Percentiles rank a stretch among this genome's conserved stretches.
phyloP scores from a whole-genome alignment of 2,329 filamentous ascomycete genomes.

The Cordyceps farinosa region DNA sequence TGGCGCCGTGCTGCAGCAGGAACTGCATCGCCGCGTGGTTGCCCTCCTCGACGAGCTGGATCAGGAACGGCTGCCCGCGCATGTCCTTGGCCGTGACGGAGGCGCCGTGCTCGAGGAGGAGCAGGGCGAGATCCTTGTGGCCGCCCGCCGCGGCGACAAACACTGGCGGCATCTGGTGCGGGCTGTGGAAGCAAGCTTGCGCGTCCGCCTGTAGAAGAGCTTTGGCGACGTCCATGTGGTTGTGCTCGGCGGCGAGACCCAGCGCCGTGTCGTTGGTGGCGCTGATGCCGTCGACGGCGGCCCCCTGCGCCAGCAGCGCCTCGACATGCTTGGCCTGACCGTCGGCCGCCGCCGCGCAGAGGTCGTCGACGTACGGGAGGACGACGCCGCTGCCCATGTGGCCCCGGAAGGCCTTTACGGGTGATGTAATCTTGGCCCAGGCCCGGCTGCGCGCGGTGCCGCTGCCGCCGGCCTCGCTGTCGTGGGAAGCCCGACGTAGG shows the following conservation, averaged over 20 bases:
- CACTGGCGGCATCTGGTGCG: constrained; percentile 26
- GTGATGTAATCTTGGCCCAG: neutral
- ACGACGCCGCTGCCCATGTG: neutral
- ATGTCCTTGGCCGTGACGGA: constrained; percentile 26
- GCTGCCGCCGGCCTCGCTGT: neutral
- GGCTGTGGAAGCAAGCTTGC: neutral
- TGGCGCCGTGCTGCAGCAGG: constrained; percentile 20
- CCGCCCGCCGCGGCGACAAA: constrained; percentile 33
- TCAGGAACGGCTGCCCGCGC: neutral
- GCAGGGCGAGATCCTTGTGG: constrained; percentile 26
- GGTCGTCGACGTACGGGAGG: neutral
- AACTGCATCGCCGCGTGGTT: constrained; percentile 17
- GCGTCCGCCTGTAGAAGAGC: neutral
- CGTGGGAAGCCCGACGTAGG: neutral
- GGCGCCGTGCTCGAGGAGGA: constrained; percentile 30
- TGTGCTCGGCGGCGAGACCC: neutral
- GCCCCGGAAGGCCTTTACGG: neutral
- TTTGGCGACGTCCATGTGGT: neutral
- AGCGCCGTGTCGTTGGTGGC: neutral
- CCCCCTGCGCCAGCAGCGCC: neutral
- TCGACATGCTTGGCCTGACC: neutral
- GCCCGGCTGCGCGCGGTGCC: neutral
- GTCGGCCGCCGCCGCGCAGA: neutral
- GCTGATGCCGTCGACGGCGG: neutral
- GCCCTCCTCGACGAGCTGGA: neutral